These are phyloP conservation scores for Alternaria brassicicola DNA, from an alignment of 2,329 filamentous ascomycete genomes.

Conservation along the genomic window DNA sequence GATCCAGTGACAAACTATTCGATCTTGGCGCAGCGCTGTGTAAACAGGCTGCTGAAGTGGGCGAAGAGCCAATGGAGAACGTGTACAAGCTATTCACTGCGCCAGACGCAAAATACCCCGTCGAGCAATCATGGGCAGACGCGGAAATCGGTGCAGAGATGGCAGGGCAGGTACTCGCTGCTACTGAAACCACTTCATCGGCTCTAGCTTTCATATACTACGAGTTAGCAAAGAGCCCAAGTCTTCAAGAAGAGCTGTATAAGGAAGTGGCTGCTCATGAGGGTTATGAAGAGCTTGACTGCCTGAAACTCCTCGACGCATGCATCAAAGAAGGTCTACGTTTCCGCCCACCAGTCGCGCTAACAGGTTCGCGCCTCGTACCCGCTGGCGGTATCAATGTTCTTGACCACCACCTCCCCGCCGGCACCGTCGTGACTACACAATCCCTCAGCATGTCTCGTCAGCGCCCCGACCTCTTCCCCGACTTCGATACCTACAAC, in stretches of 20 bases:
- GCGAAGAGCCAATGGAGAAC: conserved; percentile 8
- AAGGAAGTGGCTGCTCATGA: conserved; percentile 19
- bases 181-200: conserved; percentile 28
- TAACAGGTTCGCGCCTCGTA: conserved; percentile 26
- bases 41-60: conserved; percentile 13
- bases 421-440: conserved; percentile 23
- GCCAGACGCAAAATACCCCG: conserved; percentile 23
- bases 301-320: conserved; percentile 22
- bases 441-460: conserved; percentile 28
- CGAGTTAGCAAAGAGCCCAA: conserved; percentile 24
- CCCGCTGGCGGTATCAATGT: conserved; percentile 22
- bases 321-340: conserved; percentile 31
- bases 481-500: conserved; percentile 26
- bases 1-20: conserved; percentile 28
- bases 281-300: conserved; percentile 28
- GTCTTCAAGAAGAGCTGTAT: conserved; percentile 20
- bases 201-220: conserved; percentile 30
- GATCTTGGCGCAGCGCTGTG: conserved; percentile 22
- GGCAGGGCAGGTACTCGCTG: conserved; percentile 29
- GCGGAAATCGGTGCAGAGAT: conserved; percentile 27
- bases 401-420: conserved; percentile 22
- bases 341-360: conserved; percentile 27
- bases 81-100: conserved; percentile 25
- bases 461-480: conserved; percentile 28
- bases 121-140: conserved; percentile 20